Conservation (phyloP, 768 basidiomycete genomes). For the Mrakia gelida region DNA sequence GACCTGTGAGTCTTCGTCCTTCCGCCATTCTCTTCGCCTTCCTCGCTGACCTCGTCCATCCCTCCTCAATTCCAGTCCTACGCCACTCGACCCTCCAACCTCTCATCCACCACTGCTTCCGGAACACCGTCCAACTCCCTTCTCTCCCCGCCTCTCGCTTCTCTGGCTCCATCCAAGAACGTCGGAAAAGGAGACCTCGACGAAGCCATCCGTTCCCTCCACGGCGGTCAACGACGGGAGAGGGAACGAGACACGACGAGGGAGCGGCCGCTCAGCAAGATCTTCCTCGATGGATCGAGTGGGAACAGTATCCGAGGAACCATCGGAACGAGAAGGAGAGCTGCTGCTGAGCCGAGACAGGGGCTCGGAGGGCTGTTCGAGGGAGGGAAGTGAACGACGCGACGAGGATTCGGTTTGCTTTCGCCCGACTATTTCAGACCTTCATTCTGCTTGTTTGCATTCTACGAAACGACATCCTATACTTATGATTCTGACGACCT, state of each 20-base stretch:
- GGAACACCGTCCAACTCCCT: background rate
- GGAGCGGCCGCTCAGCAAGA: conserved; percentile 58
- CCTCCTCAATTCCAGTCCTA: conserved; percentile 33
- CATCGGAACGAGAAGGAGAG: conserved; percentile 3
- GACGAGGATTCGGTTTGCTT: background rate
- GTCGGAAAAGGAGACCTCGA: conserved; percentile 75
- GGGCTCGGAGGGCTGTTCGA: background rate
- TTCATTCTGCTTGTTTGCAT: too few relatives aligned
- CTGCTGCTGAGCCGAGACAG: background rate
- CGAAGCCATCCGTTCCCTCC: conserved; percentile 71
- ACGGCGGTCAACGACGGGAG: conserved; percentile 45
- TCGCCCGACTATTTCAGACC: too few relatives aligned
- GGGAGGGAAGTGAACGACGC: background rate
- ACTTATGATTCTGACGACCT: too few relatives aligned
- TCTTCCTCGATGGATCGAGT: conserved; percentile 64
- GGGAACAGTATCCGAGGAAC: conserved; percentile 8
- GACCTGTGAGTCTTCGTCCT: background rate
- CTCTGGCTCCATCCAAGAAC: background rate
- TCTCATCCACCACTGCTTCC: conserved; percentile 20
- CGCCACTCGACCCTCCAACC: background rate
- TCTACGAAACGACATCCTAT: too few relatives aligned
- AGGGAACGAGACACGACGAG: conserved; percentile 24
- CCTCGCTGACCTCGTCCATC: conserved; percentile 51
- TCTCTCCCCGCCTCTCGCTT: background rate
- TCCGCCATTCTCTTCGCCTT: conserved; percentile 31